Conservation (phyloP, 805 yeast species). For the Zygosaccharomyces bisporus region DNA sequence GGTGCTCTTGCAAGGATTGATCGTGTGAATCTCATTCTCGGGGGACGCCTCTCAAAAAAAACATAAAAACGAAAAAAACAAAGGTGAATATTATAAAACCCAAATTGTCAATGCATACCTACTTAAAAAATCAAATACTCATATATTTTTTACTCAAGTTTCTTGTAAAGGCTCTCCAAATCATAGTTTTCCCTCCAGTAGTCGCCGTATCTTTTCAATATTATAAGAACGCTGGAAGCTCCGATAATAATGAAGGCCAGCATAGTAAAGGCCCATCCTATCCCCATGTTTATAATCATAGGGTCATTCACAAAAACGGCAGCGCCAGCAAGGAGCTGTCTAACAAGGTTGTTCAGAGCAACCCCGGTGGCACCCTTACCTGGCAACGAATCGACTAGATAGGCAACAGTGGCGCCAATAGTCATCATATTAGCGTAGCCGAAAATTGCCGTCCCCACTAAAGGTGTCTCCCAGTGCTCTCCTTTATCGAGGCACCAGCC, state of each 20-base stretch:
- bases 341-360: conserved; percentile 70
- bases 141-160: conserved; percentile 25
- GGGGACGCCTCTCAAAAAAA: background rate
- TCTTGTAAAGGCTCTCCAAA: conserved; percentile 52
- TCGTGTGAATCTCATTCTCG: background rate
- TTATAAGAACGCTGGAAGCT: conserved; percentile 40
- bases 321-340: conserved; percentile 70
- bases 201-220: conserved; percentile 55
- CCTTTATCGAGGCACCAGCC: conserved; percentile 78
- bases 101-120: background rate
- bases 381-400: conserved; percentile 78
- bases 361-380: conserved; percentile 89
- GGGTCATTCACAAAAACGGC: conserved; percentile 78
- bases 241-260: conserved; percentile 54
- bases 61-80: background rate
- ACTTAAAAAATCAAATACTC: background rate
- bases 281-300: conserved; percentile 58
- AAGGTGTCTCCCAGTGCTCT: conserved; percentile 72
- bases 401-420: conserved; percentile 76
- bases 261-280: conserved; percentile 67
- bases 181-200: conserved; percentile 62
- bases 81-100: background rate
- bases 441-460: conserved; percentile 75
- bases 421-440: conserved; percentile 84
- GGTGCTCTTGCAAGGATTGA: background rate